Conservation (phyloP, 1,139 yeast species). For the Protomyces lactucae-debilis region DNA sequence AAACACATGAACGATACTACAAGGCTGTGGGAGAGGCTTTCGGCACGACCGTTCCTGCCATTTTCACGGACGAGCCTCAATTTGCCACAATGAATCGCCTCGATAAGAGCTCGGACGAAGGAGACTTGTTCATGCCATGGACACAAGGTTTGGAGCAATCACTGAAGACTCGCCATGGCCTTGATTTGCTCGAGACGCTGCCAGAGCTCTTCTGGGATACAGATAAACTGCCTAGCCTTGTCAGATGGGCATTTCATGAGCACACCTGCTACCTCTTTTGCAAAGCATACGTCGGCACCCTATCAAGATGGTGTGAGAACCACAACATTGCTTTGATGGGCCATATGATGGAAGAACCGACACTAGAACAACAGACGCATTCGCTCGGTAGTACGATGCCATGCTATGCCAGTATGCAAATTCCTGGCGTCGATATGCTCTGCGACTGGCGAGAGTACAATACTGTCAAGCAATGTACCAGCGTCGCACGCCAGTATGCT, state of each 20-base stretch:
- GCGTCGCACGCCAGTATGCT: conserved; percentile 18
- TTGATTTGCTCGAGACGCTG: conserved; percentile 3
- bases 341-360: conserved; percentile 26
- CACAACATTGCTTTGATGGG: conserved; percentile 20
- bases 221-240: neutral
- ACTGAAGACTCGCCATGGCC: neutral
- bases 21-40: conserved; percentile 10
- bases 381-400: conserved; percentile 19
- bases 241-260: conserved; percentile 16
- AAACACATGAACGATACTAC: conserved; percentile 10
- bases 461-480: conserved; percentile 22
- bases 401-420: conserved; percentile 21
- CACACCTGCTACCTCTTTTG: conserved; percentile 13
- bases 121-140: conserved; percentile 21
- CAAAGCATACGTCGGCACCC: conserved; percentile 9
- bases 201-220: conserved; percentile 23
- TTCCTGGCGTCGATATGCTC: conserved; percentile 23
- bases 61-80: conserved; percentile 24
- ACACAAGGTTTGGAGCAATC: conserved; percentile 8
- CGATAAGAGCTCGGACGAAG: neutral
- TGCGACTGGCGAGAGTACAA: conserved; percentile 19
- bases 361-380: conserved; percentile 18
- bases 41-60: conserved; percentile 21
- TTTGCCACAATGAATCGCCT: conserved; percentile 11
- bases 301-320: conserved; percentile 18